These are phyloP conservation scores for Linum usitatissimum DNA, from an alignment of 345 rosid genomes.

Conservation along the genomic window DNA sequence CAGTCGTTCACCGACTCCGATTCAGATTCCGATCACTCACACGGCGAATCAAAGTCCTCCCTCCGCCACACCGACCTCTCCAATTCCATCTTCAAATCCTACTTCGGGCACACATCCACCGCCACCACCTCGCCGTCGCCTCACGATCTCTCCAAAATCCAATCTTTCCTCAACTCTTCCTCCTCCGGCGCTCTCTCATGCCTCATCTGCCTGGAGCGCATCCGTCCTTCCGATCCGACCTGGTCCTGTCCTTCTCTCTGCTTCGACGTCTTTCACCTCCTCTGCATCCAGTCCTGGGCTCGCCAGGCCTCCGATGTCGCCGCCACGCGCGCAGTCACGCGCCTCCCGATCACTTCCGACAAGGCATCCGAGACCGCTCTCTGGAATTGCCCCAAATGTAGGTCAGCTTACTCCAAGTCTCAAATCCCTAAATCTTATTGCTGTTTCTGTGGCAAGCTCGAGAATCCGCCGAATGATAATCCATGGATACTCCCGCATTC, in stretches of 20 bases:
- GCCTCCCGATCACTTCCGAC: slow-evolving; percentile 46
- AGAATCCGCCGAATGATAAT: slow-evolving; percentile 52
- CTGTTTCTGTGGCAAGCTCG: slow-evolving; percentile 76
- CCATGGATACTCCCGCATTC: slow-evolving; percentile 95
- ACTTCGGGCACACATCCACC: slow-evolving; percentile 41
- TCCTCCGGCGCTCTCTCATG: slow-evolving; percentile 82
- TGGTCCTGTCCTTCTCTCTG: slow-evolving; percentile 81
- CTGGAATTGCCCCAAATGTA: slow-evolving; percentile 90
- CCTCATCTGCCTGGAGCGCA: slow-evolving; percentile 84
- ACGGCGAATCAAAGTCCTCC: slow-evolving; percentile 8
- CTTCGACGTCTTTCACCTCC: slow-evolving; percentile 70
- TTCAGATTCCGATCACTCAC: slow-evolving; percentile 45
- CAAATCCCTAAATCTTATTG: slow-evolving; percentile 49
- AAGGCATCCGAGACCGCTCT: slow-evolving; percentile 37
- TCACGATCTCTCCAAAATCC: slow-evolving; percentile 69
- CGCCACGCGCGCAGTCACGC: slow-evolving; percentile 50
- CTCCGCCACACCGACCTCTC: slow-evolving; percentile 44
- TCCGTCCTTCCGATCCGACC: slow-evolving; percentile 63
- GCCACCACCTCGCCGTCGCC: slow-evolving; percentile 28
- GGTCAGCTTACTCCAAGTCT: slow-evolving; percentile 44
- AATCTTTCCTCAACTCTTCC: slow-evolving; percentile 71
- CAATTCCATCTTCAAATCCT: slow-evolving; percentile 63
- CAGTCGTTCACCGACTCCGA: slow-evolving; percentile 25
- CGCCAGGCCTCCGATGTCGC: slow-evolving; percentile 66
- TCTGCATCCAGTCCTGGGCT: slow-evolving; percentile 89